Evolutionary conservation across 2,329 filamentous ascomycete species (phyloP).

Genomic region (Ceratocystis destructans): DNA sequence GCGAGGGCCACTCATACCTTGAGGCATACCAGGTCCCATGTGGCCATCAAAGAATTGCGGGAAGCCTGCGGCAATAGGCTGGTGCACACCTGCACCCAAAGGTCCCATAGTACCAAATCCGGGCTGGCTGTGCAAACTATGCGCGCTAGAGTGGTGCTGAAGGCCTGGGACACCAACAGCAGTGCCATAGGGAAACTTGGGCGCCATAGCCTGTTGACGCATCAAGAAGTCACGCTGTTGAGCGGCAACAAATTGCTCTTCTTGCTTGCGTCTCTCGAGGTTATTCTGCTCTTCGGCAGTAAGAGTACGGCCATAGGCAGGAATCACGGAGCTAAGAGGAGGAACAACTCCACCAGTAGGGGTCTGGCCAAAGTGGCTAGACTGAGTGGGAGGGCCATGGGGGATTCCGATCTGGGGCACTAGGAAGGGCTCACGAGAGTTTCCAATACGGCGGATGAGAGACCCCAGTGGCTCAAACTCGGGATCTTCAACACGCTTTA

Average conservation of each 20-base stretch:
- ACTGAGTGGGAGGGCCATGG: slow-evolving; percentile 57
- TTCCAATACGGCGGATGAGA: slow-evolving; percentile 87
- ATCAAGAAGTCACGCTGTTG: slow-evolving; percentile 87
- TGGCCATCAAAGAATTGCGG: slow-evolving; percentile 10
- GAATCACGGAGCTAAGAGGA: slow-evolving; percentile 85
- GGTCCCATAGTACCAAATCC: slow-evolving; percentile 96
- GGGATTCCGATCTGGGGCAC: slow-evolving; percentile 94
- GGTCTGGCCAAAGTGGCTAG: slow-evolving; percentile 36
- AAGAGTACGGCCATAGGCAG: slow-evolving; percentile 88
- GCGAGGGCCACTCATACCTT: slow-evolving; percentile 10
- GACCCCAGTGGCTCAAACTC: slow-evolving; percentile 94
- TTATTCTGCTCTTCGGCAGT: slow-evolving; percentile 98
- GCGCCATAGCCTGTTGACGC: slow-evolving; percentile 53
- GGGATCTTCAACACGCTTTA: slow-evolving; percentile 84
- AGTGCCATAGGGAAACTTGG: slow-evolving; percentile 42
- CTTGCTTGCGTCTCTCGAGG: slow-evolving; percentile 87
- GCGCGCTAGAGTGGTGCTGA: slow-evolving; percentile 87
- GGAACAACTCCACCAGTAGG: slow-evolving; percentile 56
- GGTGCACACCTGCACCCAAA: slow-evolving; percentile 38
- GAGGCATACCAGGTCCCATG: slow-evolving; percentile 5
- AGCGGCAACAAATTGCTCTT: slow-evolving; percentile 94
- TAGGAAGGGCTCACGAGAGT: slow-evolving; percentile 91
- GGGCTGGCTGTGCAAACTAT: slow-evolving; percentile 91
- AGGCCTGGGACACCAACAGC: slow-evolving; percentile 30
- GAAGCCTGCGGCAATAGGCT: slow-evolving; percentile 15